Conservation (phyloP, 805 yeast genomes). For the Limtongozyma cylindracea region DNA sequence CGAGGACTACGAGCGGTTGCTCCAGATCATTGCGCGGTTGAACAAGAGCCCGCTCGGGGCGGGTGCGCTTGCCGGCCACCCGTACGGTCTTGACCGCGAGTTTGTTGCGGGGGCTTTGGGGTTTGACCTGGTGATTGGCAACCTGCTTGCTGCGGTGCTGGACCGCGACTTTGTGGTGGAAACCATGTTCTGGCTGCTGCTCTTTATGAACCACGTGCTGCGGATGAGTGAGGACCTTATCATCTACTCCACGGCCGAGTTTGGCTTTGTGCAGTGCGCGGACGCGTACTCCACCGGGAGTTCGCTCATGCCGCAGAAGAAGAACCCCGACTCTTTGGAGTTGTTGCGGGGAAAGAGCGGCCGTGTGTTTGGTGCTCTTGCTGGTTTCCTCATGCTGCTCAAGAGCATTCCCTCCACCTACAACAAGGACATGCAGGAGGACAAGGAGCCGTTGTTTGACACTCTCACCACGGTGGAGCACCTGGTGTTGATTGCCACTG, state of each 20-base stretch:
- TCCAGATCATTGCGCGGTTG: constrained; percentile 58
- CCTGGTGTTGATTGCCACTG: constrained; percentile 84
- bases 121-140: constrained; percentile 73
- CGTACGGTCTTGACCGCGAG: constrained; percentile 95
- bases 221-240: constrained; percentile 87
- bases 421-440: constrained; percentile 97
- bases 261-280: constrained; percentile 78
- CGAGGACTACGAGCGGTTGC: constrained; percentile 68
- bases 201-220: constrained; percentile 89
- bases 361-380: constrained; percentile 81
- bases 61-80: constrained; percentile 98
- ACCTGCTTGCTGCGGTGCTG: constrained; percentile 87
- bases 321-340: constrained; percentile 92
- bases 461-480: constrained; percentile 77
- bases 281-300: constrained; percentile 99
- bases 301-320: constrained; percentile 97
- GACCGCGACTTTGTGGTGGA: constrained; percentile 97
- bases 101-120: constrained; percentile 60
- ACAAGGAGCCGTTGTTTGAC: constrained; percentile 95
- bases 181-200: constrained; percentile 82
- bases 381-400: constrained; percentile 90
- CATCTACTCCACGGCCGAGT: constrained; percentile 92
- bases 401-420: constrained; percentile 97
- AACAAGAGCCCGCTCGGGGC: constrained; percentile 85
- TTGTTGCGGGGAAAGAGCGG: constrained; percentile 93